Evolutionary conservation across 2,329 filamentous ascomycete genomes (phyloP).

Genomic region (Clarireedia paspali): DNA sequence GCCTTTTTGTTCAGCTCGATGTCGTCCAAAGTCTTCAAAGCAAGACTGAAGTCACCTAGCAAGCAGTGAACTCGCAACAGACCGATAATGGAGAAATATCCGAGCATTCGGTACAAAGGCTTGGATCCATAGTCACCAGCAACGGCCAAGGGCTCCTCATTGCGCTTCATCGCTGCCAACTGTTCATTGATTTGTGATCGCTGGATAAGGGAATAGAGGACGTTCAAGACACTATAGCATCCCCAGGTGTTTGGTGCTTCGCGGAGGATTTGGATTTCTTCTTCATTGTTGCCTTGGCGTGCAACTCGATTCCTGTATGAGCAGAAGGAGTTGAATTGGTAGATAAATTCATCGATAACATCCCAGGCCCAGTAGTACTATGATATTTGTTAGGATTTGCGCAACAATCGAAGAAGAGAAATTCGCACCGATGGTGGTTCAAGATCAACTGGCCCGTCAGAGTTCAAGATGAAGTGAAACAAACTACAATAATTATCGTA

Average conservation of each 20-base stretch:
- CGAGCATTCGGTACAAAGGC: constrained; percentile 94
- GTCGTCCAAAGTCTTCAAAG: constrained; percentile 96
- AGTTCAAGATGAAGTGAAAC: constrained; percentile 99
- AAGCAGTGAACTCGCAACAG: constrained; percentile 93
- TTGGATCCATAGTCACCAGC: constrained; percentile 93
- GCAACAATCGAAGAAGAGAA: background rate
- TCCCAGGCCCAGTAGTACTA: constrained; percentile 99
- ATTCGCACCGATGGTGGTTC: constrained; percentile 86
- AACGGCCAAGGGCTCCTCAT: constrained; percentile 79
- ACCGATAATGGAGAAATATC: constrained; percentile 98
- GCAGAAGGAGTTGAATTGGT: constrained; percentile 99
- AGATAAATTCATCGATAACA: constrained; percentile 99
- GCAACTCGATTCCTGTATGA: constrained; percentile 91
- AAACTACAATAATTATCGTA: constrained; percentile 99
- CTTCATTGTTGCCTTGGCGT: constrained; percentile 73
- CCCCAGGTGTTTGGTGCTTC: constrained; percentile 99
- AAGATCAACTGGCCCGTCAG: constrained; percentile 94
- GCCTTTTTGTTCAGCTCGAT: constrained; percentile 99
- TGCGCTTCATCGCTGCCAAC: constrained; percentile 86
- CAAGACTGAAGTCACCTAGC: constrained; percentile 94
- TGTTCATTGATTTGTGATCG: constrained; percentile 97
- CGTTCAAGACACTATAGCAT: constrained; percentile 98
- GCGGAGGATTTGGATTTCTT: constrained; percentile 83
- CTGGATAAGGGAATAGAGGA: constrained; percentile 98
- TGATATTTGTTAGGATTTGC: constrained; percentile 17